Conservation (phyloP, 1,284 basidiomycete species). For the Microbotryum intermedium region DNA sequence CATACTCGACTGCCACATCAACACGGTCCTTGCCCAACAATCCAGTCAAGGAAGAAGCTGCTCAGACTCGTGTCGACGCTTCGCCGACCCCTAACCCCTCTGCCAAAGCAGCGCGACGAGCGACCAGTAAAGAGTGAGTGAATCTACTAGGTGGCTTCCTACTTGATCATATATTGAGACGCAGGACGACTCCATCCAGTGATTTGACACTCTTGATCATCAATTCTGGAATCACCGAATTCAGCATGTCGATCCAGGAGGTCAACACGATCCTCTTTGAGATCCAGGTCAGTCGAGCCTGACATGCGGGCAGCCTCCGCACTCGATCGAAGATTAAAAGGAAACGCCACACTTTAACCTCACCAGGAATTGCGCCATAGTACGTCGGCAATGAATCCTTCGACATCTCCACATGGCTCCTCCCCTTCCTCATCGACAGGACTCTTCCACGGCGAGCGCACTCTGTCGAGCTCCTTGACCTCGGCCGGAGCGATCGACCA, state of each 20-base stretch:
- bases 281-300: slow-evolving; percentile 24
- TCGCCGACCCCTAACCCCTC: background rate
- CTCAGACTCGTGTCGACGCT: too few relatives aligned
- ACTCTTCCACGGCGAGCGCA: background rate
- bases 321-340: background rate
- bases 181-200: background rate
- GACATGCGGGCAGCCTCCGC: background rate
- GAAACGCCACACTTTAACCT: background rate
- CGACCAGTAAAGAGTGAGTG: background rate
- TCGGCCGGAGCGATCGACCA: too few relatives aligned
- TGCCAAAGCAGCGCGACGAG: background rate
- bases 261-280: slow-evolving; percentile 30
- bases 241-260: slow-evolving; percentile 23
- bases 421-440: background rate
- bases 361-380: slow-evolving; percentile 29
- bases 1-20: too few relatives aligned
- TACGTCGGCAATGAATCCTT: background rate
- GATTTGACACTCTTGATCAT: slow-evolving; percentile 22
- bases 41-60: too few relatives aligned
- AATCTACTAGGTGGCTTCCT: background rate
- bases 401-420: background rate
- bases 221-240: slow-evolving; percentile 25
- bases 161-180: background rate
- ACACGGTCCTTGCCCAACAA: too few relatives aligned
- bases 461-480: background rate